Evolutionary conservation across 768 basidiomycete species (phyloP).

Genomic region (Agaricus blazei): DNA sequence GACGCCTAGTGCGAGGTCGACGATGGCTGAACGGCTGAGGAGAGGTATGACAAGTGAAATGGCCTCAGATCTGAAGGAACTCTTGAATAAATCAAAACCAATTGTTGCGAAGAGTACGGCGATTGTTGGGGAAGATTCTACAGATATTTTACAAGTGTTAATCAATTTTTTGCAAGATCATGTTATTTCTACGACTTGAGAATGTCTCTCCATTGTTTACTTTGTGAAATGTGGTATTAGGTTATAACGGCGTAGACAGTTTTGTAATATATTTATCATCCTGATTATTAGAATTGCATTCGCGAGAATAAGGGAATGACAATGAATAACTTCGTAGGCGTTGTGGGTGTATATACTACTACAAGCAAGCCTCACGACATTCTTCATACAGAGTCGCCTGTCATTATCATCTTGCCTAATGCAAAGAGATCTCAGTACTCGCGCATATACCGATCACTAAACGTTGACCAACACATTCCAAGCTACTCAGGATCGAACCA

Average conservation of each 20-base stretch:
- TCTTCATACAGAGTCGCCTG: no score
- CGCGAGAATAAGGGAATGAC: no score
- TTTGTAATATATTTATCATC: conserved; percentile 1
- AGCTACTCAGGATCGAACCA: no score
- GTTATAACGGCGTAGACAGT: not conserved
- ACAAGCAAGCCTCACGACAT: no score
- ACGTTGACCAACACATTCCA: no score
- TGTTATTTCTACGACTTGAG: conserved; percentile 36
- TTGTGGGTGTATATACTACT: no score
- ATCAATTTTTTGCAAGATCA: conserved; percentile 62
- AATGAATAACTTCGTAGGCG: no score
- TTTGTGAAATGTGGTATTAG: conserved; percentile 9
- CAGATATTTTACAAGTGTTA: conserved; percentile 60
- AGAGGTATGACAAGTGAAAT: conserved; percentile 80
- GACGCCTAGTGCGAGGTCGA: conserved; percentile 33
- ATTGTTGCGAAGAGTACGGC: conserved; percentile 55
- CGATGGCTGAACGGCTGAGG: conserved; percentile 60
- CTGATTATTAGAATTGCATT: not conserved
- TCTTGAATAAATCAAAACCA: conserved; percentile 62
- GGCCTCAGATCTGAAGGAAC: conserved; percentile 61
- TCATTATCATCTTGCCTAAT: no score
- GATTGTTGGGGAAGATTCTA: conserved; percentile 36
- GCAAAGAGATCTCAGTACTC: no score
- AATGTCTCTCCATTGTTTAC: conserved; percentile 5
- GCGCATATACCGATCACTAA: no score